Conservation (phyloP, 2,329 filamentous ascomycete species). For the Colletotrichum sp. region DNA sequence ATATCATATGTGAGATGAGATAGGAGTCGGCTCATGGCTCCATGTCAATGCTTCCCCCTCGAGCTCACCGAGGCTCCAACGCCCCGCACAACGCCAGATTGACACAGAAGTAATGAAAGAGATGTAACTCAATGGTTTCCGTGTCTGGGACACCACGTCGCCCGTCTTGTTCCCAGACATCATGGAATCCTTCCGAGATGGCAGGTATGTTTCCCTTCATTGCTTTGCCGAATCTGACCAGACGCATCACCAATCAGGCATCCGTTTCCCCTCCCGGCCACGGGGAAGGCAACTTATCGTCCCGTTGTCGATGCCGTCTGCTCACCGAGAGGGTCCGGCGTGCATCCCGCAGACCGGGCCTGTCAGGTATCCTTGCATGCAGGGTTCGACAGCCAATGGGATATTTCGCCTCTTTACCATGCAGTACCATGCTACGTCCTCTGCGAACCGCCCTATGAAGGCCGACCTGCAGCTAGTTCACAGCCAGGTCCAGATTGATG, state of each 20-base stretch:
- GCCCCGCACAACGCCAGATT: background rate
- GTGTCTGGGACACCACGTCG: background rate
- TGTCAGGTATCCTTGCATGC: slow-evolving; percentile 5
- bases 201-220: background rate
- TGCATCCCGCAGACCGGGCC: background rate
- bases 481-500: background rate
- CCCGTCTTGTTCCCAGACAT: background rate
- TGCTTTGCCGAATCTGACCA: background rate
- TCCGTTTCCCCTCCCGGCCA: background rate
- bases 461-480: background rate
- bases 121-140: background rate
- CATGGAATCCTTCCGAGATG: background rate
- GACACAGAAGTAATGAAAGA: background rate
- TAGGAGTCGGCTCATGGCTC: background rate
- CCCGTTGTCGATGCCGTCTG: background rate
- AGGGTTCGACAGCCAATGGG: slow-evolving; percentile 4
- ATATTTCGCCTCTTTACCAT: background rate
- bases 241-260: background rate
- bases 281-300: background rate
- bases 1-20: background rate
- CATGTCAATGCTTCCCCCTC: background rate
- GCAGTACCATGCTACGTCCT: background rate
- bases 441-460: background rate
- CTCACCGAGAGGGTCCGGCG: slow-evolving; percentile 3
- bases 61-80: background rate